Percentiles rank a stretch among this genome's conserved stretches.
phyloP scores from a whole-genome alignment of 140 eudicot species.

The Oenanthe javanica region DNA sequence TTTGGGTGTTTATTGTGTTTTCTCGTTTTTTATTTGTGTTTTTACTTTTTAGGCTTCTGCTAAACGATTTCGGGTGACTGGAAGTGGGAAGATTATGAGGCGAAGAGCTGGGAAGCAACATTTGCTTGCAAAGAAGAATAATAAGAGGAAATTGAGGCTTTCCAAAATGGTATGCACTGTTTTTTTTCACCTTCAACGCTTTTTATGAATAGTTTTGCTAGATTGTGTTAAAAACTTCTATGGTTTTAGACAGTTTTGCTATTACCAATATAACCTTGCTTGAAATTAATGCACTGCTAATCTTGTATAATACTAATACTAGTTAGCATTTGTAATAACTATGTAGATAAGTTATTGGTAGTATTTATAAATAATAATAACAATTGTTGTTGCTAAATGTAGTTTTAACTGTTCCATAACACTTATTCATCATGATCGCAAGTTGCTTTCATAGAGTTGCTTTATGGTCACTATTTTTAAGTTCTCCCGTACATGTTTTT shows the following conservation, averaged over 20 bases:
- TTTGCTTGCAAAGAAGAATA: conserved; percentile 88
- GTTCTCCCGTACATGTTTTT: too few species aligned
- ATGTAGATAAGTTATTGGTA: too few species aligned
- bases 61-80: conserved; percentile 85
- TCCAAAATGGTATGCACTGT: conserved; percentile 49
- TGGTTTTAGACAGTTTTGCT: background rate
- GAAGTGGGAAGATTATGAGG: conserved; percentile 91
- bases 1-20: conserved; percentile 5
- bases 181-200: background rate
- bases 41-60: conserved; percentile 66
- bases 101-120: conserved; percentile 93
- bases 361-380: too few species aligned
- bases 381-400: too few species aligned
- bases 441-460: too few species aligned
- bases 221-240: background rate
- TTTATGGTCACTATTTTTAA: too few species aligned
- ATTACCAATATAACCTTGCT: too few species aligned
- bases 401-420: too few species aligned
- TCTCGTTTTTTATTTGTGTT: conserved; percentile 1
- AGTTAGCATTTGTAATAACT: too few species aligned
- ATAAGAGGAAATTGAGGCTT: conserved; percentile 71
- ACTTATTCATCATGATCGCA: too few species aligned
- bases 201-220: background rate
- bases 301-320: too few species aligned
- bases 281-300: too few species aligned